phyloP scores from a whole-genome alignment of 2,329 filamentous ascomycete genomes.

The Escovopsis sp. region DNA sequence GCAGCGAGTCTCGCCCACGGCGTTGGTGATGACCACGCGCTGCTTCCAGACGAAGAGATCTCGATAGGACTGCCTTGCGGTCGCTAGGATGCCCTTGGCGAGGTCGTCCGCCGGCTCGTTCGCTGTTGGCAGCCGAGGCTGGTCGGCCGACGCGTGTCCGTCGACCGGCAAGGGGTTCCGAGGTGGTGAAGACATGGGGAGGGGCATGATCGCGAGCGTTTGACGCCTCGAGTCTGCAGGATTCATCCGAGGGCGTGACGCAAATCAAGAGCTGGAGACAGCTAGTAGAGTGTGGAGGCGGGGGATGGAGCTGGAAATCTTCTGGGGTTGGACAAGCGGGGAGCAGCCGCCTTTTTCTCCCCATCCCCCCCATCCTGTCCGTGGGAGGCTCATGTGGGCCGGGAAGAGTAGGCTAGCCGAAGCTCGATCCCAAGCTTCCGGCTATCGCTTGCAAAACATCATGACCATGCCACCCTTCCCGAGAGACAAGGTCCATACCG shows the following conservation, averaged over 20 bases:
- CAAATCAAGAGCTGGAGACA: background rate
- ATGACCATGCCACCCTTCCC: no score
- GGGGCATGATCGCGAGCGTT: no score
- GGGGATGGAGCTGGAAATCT: background rate
- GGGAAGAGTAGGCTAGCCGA: no score
- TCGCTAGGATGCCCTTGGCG: constrained; percentile 47
- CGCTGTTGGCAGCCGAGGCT: background rate
- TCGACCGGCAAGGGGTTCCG: no score
- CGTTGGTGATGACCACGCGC: constrained; percentile 50
- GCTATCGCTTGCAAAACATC: no score
- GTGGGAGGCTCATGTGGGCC: no score
- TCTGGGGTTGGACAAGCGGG: background rate
- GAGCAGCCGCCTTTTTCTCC: background rate
- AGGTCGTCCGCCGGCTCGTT: constrained; percentile 48
- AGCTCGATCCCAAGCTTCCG: no score
- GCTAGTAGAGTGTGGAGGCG: background rate
- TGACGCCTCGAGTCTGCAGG: no score
- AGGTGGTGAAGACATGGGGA: no score
- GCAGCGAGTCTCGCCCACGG: constrained; percentile 45
- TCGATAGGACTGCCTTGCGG: constrained; percentile 44
- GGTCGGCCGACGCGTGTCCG: background rate
- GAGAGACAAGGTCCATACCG: no score
- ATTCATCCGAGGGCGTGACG: no score
- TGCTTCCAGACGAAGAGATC: constrained; percentile 64
- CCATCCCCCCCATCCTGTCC: no score